These are phyloP conservation scores for Ustulina deusta DNA, from an alignment of 2,329 filamentous ascomycete genomes.

Conservation along the genomic window DNA sequence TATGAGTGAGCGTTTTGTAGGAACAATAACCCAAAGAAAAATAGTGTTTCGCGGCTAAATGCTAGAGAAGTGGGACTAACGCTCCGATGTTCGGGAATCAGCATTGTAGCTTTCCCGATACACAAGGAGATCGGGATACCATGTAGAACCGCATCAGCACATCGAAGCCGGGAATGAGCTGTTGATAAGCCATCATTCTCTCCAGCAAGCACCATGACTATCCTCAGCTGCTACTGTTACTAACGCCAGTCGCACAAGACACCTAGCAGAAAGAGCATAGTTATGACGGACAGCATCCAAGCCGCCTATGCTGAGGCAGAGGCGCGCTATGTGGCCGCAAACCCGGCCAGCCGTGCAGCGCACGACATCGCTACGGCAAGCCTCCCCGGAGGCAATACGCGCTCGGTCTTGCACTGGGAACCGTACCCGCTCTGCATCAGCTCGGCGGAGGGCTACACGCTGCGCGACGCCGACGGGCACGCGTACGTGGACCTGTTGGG, in stretches of 20 bases:
- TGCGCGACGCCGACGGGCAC: constrained; percentile 58
- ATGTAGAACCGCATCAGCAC: not conserved
- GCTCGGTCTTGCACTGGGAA: constrained; percentile 51
- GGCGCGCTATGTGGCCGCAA: constrained; percentile 52
- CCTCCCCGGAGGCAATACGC: constrained; percentile 50
- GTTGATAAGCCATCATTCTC: not conserved
- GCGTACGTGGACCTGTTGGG: constrained; percentile 70
- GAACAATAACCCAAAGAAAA: not conserved
- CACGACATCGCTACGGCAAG: constrained; percentile 53
- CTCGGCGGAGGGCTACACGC: constrained; percentile 51
- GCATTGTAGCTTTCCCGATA: constrained; percentile 21
- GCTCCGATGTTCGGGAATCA: constrained; percentile 26
- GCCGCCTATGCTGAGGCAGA: constrained; percentile 52
- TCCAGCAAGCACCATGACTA: not conserved
- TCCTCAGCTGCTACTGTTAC: not conserved
- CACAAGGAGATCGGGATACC: constrained; percentile 4
- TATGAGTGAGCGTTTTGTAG: not conserved
- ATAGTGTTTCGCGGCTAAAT: not conserved
- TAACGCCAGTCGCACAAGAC: not conserved
- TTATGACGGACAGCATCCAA: constrained; percentile 39
- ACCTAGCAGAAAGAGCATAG: constrained; percentile 25
- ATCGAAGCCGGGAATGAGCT: not conserved
- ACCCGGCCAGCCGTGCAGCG: constrained; percentile 54
- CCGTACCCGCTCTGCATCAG: constrained; percentile 60
- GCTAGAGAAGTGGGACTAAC: constrained; percentile 7